phyloP scores from a whole-genome alignment of 129 eudicot species.

The Flaveria ramosissima region DNA sequence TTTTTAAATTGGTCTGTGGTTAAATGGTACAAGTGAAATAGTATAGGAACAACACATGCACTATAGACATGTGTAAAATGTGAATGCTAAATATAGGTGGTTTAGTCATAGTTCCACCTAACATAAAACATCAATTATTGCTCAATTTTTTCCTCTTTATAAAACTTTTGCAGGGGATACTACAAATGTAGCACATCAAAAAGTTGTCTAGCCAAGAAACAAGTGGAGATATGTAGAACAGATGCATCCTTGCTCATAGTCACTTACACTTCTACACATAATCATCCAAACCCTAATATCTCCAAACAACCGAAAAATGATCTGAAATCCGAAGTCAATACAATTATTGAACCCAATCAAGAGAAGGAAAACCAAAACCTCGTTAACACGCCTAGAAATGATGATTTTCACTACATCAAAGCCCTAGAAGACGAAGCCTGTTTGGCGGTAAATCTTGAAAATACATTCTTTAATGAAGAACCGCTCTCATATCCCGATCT shows the following conservation, averaged over 20 bases:
- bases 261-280: slow-evolving; percentile 81
- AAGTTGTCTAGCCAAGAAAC: slow-evolving; percentile 85
- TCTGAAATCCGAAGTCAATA: background rate
- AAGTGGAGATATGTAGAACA: slow-evolving; percentile 78
- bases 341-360: slow-evolving; percentile 33
- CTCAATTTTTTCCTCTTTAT: slow-evolving; percentile 8
- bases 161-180: slow-evolving; percentile 62
- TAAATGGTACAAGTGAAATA: too few species aligned
- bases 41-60: too few species aligned
- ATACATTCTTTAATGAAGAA: slow-evolving; percentile 43
- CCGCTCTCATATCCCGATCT: slow-evolving; percentile 44
- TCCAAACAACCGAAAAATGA: slow-evolving; percentile 32
- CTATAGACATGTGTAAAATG: background rate
- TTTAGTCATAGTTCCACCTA: slow-evolving; percentile 23
- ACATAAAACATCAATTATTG: slow-evolving; percentile 25
- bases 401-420: slow-evolving; percentile 45
- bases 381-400: slow-evolving; percentile 19
- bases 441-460: slow-evolving; percentile 32
- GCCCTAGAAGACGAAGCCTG: slow-evolving; percentile 43
- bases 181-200: slow-evolving; percentile 90
- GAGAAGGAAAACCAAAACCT: slow-evolving; percentile 23
- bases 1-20: background rate
- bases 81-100: slow-evolving; percentile 25
- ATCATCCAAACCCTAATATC: slow-evolving; percentile 56
- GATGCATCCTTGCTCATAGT: slow-evolving; percentile 72